Conservation (phyloP, 352 stramenopile genomes). For the Globisporangium cederbergense region DNA sequence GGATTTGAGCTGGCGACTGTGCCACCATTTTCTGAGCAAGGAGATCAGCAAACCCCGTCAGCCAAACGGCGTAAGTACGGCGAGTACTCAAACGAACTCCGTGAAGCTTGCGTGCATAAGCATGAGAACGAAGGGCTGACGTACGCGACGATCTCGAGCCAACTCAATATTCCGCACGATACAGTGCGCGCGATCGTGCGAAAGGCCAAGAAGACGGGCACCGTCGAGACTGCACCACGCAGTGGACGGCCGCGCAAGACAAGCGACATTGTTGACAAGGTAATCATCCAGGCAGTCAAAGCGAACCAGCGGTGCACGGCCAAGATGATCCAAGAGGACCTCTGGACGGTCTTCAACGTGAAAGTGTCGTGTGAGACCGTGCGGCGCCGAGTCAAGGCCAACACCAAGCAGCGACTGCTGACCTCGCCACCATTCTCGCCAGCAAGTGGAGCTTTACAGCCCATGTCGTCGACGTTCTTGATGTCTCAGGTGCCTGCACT, state of each 20-base stretch:
- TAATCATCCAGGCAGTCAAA: slow-evolving; percentile 62
- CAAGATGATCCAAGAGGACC: slow-evolving; percentile 60
- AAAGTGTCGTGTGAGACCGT: slow-evolving; percentile 64
- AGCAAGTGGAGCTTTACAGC: not conserved
- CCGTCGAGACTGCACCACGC: slow-evolving; percentile 42
- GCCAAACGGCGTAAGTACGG: slow-evolving; percentile 34
- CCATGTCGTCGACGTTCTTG: not conserved
- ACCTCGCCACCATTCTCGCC: not conserved
- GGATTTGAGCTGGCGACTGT: not conserved
- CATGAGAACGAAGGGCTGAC: slow-evolving; percentile 51
- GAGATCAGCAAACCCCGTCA: not conserved
- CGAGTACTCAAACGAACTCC: slow-evolving; percentile 57
- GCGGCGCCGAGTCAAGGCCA: slow-evolving; percentile 47
- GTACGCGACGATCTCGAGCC: slow-evolving; percentile 49
- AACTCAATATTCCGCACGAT: slow-evolving; percentile 54
- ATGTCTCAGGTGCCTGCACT: not conserved
- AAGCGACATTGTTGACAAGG: slow-evolving; percentile 54
- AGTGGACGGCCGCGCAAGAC: slow-evolving; percentile 69
- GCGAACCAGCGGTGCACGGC: slow-evolving; percentile 49
- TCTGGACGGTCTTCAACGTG: slow-evolving; percentile 49
- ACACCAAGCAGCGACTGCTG: slow-evolving; percentile 36
- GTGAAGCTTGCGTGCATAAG: slow-evolving; percentile 46
- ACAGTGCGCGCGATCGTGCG: slow-evolving; percentile 63
- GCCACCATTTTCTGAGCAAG: not conserved
- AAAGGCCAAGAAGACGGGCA: slow-evolving; percentile 60